Conservation (phyloP, 176 grass and related monocot species). For the Melocanna baccifera region DNA sequence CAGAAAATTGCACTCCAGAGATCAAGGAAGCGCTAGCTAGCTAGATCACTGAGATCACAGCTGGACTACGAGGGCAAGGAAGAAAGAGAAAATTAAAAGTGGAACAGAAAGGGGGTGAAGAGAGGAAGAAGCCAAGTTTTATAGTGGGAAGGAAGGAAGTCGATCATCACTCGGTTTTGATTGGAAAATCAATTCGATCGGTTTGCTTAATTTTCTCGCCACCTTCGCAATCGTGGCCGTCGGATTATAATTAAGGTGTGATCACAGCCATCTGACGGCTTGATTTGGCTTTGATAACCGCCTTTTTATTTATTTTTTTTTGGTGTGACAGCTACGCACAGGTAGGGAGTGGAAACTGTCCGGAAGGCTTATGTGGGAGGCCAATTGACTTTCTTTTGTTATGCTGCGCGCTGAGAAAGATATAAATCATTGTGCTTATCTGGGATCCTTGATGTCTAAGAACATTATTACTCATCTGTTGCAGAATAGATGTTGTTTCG, state of each 20-base stretch:
- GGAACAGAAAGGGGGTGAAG: conserved; percentile 18
- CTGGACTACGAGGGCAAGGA: neutral
- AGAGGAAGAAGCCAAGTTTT: conserved; percentile 20
- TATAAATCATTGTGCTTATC: conserved; percentile 1
- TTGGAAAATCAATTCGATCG: no score
- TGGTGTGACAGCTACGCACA: neutral
- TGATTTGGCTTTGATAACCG: no score
- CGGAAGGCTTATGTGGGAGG: conserved; percentile 16
- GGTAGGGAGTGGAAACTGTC: neutral
- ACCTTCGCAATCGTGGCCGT: no score
- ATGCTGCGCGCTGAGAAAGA: neutral
- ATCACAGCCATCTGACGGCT: no score
- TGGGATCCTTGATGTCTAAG: neutral
- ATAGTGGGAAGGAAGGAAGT: neutral
- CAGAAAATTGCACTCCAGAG: neutral
- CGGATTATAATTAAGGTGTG: no score
- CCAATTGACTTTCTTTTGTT: neutral
- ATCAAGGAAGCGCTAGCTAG: neutral
- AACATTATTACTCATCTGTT: neutral
- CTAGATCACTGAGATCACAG: neutral
- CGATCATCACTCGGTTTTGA: conserved; percentile 34
- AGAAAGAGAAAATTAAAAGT: neutral
- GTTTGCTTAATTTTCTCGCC: no score
- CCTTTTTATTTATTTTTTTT: no score
- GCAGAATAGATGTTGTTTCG: no score